Base-by-base conservation (phyloP, 139 green algal species). In the Closterium sp. region DNA sequence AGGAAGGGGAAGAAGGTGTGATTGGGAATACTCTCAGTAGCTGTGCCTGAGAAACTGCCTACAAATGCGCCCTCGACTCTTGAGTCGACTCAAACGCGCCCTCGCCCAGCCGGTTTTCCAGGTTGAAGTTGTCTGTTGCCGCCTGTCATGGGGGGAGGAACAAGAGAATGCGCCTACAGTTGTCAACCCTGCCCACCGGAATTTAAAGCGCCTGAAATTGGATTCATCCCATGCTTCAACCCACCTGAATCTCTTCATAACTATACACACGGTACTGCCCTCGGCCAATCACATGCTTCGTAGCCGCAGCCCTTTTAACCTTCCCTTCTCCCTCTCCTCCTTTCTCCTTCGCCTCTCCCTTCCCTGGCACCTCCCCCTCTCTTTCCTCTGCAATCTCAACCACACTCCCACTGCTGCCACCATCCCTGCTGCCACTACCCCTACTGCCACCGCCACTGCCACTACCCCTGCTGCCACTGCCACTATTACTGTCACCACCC, bases 201-300 rank as follows among this genome's bases (percentile, higher is more conserved):
- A 70, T 70, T 3, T 70, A 0, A 21, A 3, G 50, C 50, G 21
- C 10, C 9, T 70, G 50, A 3, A 70, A 21, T 70, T 17, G 9
- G 1, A 42, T 42, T 42, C 34, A 42, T 17, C 17, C 50, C 50
- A 70, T 24, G 50, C 19, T 7, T 19, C 50, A 70, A 70, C 86
- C 13, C 86, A 89, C 86, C 86, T 89, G 86, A 34, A 89, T 38
- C 86, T 89, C 86, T 89, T 89, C 62, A 79, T 89, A 34, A 22
- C 31, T 89, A 17, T 89, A 34, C 86, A 89, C 31, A 22, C 86
- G 31, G 86, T 38, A 89, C 84, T 89, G 31, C 86, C 31, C 31
- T 85, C 31, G 31, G 13, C 86, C 31, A 89, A 89, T 89, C 86
- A 85, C 86, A 38, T 85, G 86, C 86, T 89, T 89, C 17, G 11